Evolutionary conservation across 2,329 filamentous ascomycete species (phyloP).

Genomic region (Botrytis fragariae): DNA sequence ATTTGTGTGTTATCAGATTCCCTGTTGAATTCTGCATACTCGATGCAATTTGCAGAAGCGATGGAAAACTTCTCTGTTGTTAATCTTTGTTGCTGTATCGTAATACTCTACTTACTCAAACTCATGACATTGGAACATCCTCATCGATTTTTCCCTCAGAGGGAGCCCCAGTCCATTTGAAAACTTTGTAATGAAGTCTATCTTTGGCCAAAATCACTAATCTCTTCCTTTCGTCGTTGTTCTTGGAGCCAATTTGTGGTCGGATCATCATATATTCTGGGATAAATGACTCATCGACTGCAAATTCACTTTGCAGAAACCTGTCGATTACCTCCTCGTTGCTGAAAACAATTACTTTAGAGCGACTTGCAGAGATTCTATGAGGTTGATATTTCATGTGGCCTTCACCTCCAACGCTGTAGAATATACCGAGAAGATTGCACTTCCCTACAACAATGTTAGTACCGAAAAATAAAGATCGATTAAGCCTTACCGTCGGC

Average conservation of each 20-base stretch:
- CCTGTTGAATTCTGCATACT: neutral
- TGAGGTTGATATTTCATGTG: conserved; percentile 23
- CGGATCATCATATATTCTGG: conserved; percentile 33
- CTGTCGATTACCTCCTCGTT: conserved; percentile 27
- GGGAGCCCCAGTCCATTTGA: conserved; percentile 23
- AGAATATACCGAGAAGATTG: conserved; percentile 33
- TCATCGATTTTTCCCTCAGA: conserved; percentile 19
- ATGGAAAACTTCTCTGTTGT: neutral
- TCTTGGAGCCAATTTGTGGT: conserved; percentile 13
- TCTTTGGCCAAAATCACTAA: conserved; percentile 34
- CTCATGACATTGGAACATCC: conserved; percentile 32
- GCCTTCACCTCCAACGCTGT: conserved; percentile 15
- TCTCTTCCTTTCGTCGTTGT: conserved; percentile 26
- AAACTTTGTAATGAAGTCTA: conserved; percentile 34
- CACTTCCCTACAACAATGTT: conserved; percentile 12
- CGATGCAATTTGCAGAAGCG: neutral
- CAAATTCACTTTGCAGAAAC: conserved; percentile 26
- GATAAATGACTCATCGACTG: conserved; percentile 25
- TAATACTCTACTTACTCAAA: neutral
- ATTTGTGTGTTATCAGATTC: neutral
- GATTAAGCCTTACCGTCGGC: conserved; percentile 27
- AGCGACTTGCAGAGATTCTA: conserved; percentile 3
- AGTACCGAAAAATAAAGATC: neutral
- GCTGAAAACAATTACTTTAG: conserved; percentile 20
- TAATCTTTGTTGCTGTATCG: neutral